phyloP scores from a whole-genome alignment of 106 monocot species.

The Acorus calamus region DNA sequence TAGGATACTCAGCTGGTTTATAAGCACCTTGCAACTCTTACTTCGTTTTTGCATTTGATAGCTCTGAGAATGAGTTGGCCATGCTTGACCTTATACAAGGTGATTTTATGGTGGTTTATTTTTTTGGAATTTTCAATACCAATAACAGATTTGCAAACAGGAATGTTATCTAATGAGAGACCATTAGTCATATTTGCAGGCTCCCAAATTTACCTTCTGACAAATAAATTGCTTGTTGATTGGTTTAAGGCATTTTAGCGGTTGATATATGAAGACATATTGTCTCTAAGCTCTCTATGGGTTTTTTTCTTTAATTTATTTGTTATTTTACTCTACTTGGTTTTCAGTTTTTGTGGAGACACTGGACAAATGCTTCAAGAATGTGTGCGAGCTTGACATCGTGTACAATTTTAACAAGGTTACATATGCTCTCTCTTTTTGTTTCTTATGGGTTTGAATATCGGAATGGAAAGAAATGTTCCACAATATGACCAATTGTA shows the following conservation, averaged over 20 bases:
- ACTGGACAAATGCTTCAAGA: conserved; percentile 96
- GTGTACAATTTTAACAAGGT: conserved; percentile 97
- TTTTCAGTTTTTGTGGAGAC: conserved; percentile 86
- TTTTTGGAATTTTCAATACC: too few species aligned
- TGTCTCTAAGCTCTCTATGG: too few species aligned
- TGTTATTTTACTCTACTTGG: not conserved
- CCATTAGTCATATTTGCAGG: too few species aligned
- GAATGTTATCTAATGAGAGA: too few species aligned
- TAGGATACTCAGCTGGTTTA: conserved; percentile 77
- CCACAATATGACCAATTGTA: too few species aligned
- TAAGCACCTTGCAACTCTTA: conserved; percentile 93
- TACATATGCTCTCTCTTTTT: not conserved
- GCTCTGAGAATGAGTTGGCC: conserved; percentile 89
- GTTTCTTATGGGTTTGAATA: too few species aligned
- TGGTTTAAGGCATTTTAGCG: too few species aligned
- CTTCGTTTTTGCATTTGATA: conserved; percentile 85
- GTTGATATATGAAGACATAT: too few species aligned
- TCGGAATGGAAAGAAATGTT: too few species aligned
- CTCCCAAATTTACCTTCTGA: not conserved
- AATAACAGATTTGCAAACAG: too few species aligned
- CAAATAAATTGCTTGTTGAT: not conserved
- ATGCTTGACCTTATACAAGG: conserved; percentile 98
- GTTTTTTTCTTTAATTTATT: not conserved
- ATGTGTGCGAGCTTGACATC: conserved; percentile 91
- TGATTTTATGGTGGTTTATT: conserved; percentile 7